These are phyloP conservation scores for Solanum ahanhuiri DNA, from an alignment of 257 asterid genomes.

Conservation along the genomic window DNA sequence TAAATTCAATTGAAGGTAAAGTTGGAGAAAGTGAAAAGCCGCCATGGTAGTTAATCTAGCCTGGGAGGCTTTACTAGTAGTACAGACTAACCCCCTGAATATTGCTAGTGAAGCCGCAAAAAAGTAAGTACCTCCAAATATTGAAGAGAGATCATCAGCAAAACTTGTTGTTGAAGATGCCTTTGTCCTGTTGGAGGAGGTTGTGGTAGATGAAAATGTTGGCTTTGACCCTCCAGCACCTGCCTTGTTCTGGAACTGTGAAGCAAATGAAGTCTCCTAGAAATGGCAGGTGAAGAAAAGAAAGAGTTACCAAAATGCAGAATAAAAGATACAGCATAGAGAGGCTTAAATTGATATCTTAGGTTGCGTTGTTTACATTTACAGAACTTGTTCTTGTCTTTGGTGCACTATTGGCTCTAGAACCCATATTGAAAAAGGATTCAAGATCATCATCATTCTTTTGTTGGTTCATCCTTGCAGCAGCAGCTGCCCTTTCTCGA, in stretches of 20 bases:
- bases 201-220: slow-evolving; percentile 48
- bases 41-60: neutral
- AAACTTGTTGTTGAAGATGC: slow-evolving; percentile 66
- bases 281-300: slow-evolving; percentile 11
- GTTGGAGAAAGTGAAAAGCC: neutral
- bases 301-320: neutral
- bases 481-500: slow-evolving; percentile 65
- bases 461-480: slow-evolving; percentile 71
- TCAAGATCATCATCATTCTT: slow-evolving; percentile 77
- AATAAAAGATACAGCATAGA: neutral
- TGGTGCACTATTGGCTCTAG: slow-evolving; percentile 85
- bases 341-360: neutral
- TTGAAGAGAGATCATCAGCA: slow-evolving; percentile 89
- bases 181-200: slow-evolving; percentile 67
- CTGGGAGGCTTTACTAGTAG: neutral
- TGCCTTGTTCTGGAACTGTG: slow-evolving; percentile 51
- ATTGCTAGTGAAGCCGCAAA: neutral
- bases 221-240: slow-evolving; percentile 58
- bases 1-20: neutral
- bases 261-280: slow-evolving; percentile 70
- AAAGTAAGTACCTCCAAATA: slow-evolving; percentile 60
- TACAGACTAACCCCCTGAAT: neutral
- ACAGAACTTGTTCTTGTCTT: slow-evolving; percentile 64
- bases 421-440: slow-evolving; percentile 68
- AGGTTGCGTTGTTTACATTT: slow-evolving; percentile 18